phyloP scores from a whole-genome alignment of 2,329 filamentous ascomycete species.

The Madurella fahalii region DNA sequence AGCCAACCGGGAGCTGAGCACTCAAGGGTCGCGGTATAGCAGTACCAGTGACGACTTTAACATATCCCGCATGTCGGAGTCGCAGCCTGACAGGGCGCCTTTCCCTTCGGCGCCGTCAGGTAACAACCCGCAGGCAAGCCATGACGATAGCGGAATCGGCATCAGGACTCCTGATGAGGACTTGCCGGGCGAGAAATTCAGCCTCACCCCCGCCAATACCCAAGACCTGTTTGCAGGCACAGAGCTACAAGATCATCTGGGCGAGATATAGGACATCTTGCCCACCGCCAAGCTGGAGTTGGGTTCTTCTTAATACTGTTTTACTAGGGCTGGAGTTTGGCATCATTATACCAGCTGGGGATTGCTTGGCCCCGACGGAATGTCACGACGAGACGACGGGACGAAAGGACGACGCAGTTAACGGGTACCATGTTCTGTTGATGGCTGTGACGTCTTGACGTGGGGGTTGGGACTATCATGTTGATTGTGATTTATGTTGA shows the following conservation, averaged over 20 bases:
- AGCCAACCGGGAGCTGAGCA: constrained; percentile 35
- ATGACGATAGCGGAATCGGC: constrained; percentile 73
- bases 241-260: constrained; percentile 24
- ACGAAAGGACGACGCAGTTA: constrained; percentile 18
- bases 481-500: constrained; percentile 2
- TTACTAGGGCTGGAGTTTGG: constrained; percentile 26
- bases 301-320: constrained; percentile 16
- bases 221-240: constrained; percentile 29
- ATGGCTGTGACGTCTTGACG: constrained; percentile 2
- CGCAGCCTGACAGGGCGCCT: constrained; percentile 48
- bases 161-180: constrained; percentile 65
- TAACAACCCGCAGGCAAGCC: constrained; percentile 39
- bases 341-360: constrained; percentile 9
- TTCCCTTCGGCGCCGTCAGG: constrained; percentile 43
- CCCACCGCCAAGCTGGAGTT: background rate
- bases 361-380: constrained; percentile 5
- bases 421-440: constrained; percentile 10
- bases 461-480: constrained; percentile 4
- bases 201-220: constrained; percentile 28
- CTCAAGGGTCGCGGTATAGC: constrained; percentile 39
- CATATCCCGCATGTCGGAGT: constrained; percentile 42
- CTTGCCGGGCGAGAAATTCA: constrained; percentile 57
- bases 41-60: constrained; percentile 45
- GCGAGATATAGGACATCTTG: constrained; percentile 9
- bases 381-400: constrained; percentile 20